Evolutionary conservation across 1,284 basidiomycete species (phyloP).

Genomic region (Vanrija pseudolonga): DNA sequence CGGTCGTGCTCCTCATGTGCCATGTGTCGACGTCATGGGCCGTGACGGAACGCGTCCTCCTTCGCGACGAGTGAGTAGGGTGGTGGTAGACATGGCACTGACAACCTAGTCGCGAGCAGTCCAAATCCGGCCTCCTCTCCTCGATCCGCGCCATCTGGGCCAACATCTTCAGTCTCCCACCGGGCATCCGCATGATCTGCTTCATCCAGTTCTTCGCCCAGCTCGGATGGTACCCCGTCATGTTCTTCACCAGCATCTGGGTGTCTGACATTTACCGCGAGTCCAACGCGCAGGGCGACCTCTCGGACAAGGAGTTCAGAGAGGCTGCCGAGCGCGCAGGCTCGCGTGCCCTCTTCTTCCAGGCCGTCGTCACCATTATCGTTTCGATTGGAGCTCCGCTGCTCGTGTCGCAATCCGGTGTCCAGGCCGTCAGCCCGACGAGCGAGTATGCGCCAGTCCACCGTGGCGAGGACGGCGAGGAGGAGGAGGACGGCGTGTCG

Average conservation of each 20-base stretch:
- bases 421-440: constrained; percentile 18
- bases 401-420: constrained; percentile 55
- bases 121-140: constrained; percentile 30
- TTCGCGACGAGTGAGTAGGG: constrained; percentile 51
- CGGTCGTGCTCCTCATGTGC: constrained; percentile 48
- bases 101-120: constrained; percentile 39
- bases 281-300: constrained; percentile 33
- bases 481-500: constrained; percentile 2
- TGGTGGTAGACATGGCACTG: neutral
- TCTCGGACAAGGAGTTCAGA: constrained; percentile 35
- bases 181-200: constrained; percentile 69
- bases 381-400: constrained; percentile 70
- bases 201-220: constrained; percentile 73
- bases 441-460: constrained; percentile 1
- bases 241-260: constrained; percentile 84
- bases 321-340: constrained; percentile 58
- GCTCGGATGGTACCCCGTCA: constrained; percentile 82
- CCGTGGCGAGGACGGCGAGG: constrained; percentile 1
- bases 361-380: constrained; percentile 65
- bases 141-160: constrained; percentile 57
- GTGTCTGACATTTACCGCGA: constrained; percentile 78
- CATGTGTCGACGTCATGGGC: constrained; percentile 59
- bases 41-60: constrained; percentile 73
- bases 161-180: constrained; percentile 66
- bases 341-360: constrained; percentile 74